A percentile compares a stretch with the other conserved stretches of the same genome.
These are phyloP conservation scores for Fusarium sp. DNA, from an alignment of 2,329 filamentous ascomycete species.

Conservation along the genomic window DNA sequence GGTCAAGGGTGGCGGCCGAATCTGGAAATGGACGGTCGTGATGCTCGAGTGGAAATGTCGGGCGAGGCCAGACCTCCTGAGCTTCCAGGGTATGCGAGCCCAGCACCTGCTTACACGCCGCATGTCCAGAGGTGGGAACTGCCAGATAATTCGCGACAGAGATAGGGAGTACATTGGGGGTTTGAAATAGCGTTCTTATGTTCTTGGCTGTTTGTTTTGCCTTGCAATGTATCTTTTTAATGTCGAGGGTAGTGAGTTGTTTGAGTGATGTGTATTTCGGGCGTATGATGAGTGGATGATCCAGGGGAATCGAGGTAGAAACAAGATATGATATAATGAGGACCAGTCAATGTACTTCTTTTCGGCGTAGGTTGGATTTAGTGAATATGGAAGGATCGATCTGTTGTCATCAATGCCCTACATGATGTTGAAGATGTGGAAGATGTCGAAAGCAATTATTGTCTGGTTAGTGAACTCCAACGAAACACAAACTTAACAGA, in stretches of 20 bases:
- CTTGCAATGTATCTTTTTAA: background rate
- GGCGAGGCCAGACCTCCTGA: constrained; percentile 35
- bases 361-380: too few species aligned
- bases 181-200: fast-evolving
- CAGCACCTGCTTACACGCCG: constrained; percentile 25
- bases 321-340: background rate
- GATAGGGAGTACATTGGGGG: background rate
- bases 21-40: constrained; percentile 41
- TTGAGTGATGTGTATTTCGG: background rate
- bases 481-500: too few species aligned
- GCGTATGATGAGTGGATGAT: background rate
- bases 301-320: background rate
- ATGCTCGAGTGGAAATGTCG: constrained; percentile 35
- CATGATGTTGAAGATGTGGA: too few species aligned
- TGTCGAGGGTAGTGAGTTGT: background rate
- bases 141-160: constrained; percentile 38
- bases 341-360: too few species aligned
- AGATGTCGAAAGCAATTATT: too few species aligned
- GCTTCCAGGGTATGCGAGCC: constrained; percentile 28
- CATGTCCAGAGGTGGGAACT: constrained; percentile 43
- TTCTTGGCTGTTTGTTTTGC: background rate
- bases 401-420: too few species aligned
- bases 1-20: constrained; percentile 35
- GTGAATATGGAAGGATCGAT: too few species aligned
- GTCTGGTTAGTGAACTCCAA: too few species aligned